Evolutionary conservation across 768 basidiomycete species (phyloP), one percentile per base, ranked within the genome.

Genomic region (Pulveroboletus sp.): DNA sequence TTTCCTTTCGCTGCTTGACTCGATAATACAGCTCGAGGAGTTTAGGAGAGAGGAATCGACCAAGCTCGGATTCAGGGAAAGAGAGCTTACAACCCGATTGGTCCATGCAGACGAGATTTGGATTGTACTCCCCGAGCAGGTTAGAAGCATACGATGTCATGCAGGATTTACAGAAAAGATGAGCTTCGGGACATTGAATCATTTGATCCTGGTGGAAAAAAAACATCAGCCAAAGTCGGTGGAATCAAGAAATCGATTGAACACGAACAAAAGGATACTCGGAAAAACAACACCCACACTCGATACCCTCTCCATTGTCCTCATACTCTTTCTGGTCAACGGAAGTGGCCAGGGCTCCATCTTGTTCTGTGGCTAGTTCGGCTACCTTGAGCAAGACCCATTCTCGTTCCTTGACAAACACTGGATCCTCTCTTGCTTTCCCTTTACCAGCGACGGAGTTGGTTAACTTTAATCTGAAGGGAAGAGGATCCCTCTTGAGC

Each of bases 211-310:
- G 59, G 18, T 26, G 41, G 46, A 33, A 37, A 10, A 8, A 21
- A 21, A 21, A 21, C 2, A 38, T 59, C 32, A 46, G 41, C 8
- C 14, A 14, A 21, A 9, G 8, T 17, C 49, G 15, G 27, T 27
- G 46, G 38, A 31, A 51, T 44, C 27, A 31, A 33, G 32, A 24
- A 43, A 8, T 10, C 13, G 26, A 27, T 10, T 14, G 26, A 27
- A 39, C 36, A 72, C 88, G 49, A 64, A 90, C 89, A 67, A 88
- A 85, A 5, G 82, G 65, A 53, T 83, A 89, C 10, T 69, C 74
- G 5, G 78, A 70, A 61, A 93, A 95, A 67, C 93, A 96, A 59
- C 92, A 94, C 11, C 86, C 87, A 59, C 93, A 94, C 59, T 93
- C 90, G 32, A 93, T 81, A 3, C 84, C 86, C 43, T 73, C 78